Conservation (phyloP, 2,329 filamentous ascomycete species). For the Paecilomyces sp. region DNA sequence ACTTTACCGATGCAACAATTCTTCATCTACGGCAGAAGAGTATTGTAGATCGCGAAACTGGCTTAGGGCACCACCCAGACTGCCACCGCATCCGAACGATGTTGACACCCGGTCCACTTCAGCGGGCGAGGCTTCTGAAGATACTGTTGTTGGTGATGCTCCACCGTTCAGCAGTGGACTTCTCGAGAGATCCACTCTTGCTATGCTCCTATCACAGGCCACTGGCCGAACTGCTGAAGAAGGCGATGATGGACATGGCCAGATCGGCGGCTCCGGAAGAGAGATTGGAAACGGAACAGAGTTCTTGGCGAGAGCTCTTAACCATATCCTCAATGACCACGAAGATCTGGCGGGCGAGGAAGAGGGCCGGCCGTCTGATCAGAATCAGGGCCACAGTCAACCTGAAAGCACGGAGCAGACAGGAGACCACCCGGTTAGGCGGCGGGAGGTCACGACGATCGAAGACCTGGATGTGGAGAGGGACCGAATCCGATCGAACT, state of each 20-base stretch:
- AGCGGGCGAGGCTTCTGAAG: conserved; percentile 22
- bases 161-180: conserved; percentile 17
- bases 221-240: conserved; percentile 17
- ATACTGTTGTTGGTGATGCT: conserved; percentile 18
- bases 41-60: conserved; percentile 64
- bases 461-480: conserved; percentile 76
- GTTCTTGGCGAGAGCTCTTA: conserved; percentile 35
- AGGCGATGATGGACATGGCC: conserved; percentile 12
- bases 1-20: conserved; percentile 72
- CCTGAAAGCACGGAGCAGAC: conserved; percentile 16
- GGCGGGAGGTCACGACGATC: conserved; percentile 46
- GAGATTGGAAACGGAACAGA: conserved; percentile 26
- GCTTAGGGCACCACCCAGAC: conserved; percentile 53
- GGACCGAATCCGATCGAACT: conserved; percentile 60
- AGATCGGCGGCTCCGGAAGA: conserved; percentile 19
- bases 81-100: conserved; percentile 61
- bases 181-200: conserved; percentile 23
- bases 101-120: conserved; percentile 23
- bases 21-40: conserved; percentile 53
- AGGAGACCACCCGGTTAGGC: conserved; percentile 13
- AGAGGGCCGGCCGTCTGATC: conserved; percentile 15
- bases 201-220: conserved; percentile 27
- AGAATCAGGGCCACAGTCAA: conserved; percentile 10
- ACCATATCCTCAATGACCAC: conserved; percentile 31
- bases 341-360: conserved; percentile 17